These are phyloP conservation scores for Skeletonema grethae DNA, from an alignment of 108 stramenopile genomes.

Conservation along the genomic window DNA sequence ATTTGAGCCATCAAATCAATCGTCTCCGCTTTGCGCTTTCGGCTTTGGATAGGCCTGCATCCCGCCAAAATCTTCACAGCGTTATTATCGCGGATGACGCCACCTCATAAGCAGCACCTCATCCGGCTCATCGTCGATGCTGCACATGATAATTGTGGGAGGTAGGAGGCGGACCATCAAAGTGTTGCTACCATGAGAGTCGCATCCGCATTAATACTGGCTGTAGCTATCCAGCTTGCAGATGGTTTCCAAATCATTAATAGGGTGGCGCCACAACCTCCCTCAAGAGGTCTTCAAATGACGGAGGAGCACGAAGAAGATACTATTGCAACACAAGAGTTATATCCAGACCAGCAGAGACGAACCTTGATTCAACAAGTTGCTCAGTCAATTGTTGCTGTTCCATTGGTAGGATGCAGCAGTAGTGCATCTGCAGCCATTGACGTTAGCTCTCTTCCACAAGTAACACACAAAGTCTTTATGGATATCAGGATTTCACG, in stretches of 20 bases:
- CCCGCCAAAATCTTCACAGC: too few relatives aligned
- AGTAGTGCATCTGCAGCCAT: neutral
- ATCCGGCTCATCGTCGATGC: too few relatives aligned
- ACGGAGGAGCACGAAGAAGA: neutral
- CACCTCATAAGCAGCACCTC: too few relatives aligned
- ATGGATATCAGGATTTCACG: constrained; percentile 83
- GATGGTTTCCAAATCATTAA: neutral
- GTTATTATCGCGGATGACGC: too few relatives aligned
- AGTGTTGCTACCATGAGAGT: neutral
- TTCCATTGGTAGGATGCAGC: neutral
- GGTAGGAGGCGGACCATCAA: too few relatives aligned
- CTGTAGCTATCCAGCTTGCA: neutral
- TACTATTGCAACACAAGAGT: neutral
- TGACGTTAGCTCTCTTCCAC: constrained; percentile 19
- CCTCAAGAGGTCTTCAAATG: neutral
- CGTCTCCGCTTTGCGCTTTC: too few relatives aligned
- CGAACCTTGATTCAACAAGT: constrained; percentile 6
- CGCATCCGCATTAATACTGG: neutral
- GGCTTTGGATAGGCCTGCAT: too few relatives aligned
- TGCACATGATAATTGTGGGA: too few relatives aligned
- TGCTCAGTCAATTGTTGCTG: neutral
- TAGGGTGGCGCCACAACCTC: neutral
- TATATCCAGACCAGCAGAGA: neutral
- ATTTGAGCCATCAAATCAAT: too few relatives aligned
- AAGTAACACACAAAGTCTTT: constrained; percentile 71